Percentiles rank a stretch among this genome's conserved stretches.
Conservation (phyloP, 1,284 basidiomycete genomes). For the Polyporus tsugae region DNA sequence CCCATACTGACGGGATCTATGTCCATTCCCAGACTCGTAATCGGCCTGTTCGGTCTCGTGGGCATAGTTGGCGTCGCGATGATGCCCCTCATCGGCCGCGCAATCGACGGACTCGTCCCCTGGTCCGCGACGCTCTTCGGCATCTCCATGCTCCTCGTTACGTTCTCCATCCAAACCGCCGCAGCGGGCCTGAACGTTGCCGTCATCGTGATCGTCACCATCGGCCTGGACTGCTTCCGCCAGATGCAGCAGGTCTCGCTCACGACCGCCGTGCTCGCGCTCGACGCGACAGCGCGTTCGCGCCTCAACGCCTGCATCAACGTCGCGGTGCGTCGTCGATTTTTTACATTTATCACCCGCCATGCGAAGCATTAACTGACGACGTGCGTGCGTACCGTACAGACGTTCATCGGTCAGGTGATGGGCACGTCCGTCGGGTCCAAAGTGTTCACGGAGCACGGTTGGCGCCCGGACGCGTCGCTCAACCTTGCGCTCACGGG, state of each 20-base stretch:
- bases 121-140: slow-evolving; percentile 58
- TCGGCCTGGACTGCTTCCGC: slow-evolving; percentile 56
- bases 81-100: slow-evolving; percentile 57
- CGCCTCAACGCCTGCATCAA: slow-evolving; percentile 61
- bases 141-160: slow-evolving; percentile 43
- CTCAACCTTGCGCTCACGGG: slow-evolving; percentile 56
- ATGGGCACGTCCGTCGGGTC: slow-evolving; percentile 63
- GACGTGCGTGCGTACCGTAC: no score
- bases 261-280: slow-evolving; percentile 50
- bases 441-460: slow-evolving; percentile 56
- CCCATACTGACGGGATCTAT: not conserved
- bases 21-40: slow-evolving; percentile 46
- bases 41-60: slow-evolving; percentile 63
- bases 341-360: not conserved
- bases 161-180: slow-evolving; percentile 52
- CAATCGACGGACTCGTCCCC: slow-evolving; percentile 58
- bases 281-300: slow-evolving; percentile 49
- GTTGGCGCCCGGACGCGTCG: slow-evolving; percentile 59
- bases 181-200: slow-evolving; percentile 55
- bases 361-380: not conserved
- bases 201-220: slow-evolving; percentile 53
- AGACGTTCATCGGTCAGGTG: slow-evolving; percentile 47
- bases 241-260: slow-evolving; percentile 55
- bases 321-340: slow-evolving; percentile 45
- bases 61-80: slow-evolving; percentile 56